Evolutionary conservation across 257 asterid species (phyloP).

Genomic region (Sherardia arvensis): DNA sequence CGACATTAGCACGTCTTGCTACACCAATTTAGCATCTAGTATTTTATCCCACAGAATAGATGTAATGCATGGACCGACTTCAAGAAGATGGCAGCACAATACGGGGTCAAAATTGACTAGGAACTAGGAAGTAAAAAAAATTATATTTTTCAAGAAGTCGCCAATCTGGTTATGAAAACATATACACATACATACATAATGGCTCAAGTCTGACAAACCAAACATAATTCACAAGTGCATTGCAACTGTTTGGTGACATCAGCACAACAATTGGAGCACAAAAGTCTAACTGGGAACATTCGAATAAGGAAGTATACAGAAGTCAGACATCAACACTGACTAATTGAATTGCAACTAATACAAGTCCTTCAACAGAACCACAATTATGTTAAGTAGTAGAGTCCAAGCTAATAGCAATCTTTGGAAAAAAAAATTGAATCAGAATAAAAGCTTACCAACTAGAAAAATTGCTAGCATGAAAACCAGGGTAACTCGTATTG

Average conservation of each 20-base stretch:
- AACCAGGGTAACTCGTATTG: slow-evolving; percentile 47
- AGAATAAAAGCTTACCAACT: slow-evolving; percentile 48
- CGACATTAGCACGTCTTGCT: not conserved
- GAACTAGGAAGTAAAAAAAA: not conserved
- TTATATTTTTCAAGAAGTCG: not conserved
- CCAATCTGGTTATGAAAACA: not conserved
- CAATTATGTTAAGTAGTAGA: not conserved
- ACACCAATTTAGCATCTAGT: not conserved
- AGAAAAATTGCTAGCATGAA: slow-evolving; percentile 61
- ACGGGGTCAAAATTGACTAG: not conserved
- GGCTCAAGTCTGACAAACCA: not conserved
- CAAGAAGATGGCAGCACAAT: not conserved
- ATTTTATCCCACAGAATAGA: not conserved
- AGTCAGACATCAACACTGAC: not conserved
- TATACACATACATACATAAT: not conserved
- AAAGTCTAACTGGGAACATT: no score
- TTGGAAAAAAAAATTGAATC: not conserved
- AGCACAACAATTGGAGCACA: not conserved
- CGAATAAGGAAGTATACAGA: no score
- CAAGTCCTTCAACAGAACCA: no score
- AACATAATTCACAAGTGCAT: not conserved
- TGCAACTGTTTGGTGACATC: not conserved
- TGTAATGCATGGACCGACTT: not conserved
- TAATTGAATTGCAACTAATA: not conserved
- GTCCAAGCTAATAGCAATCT: not conserved